A percentile compares a stretch with the other conserved stretches of the same genome.
phyloP scores from a whole-genome alignment of 129 eudicot species.

The Flaveria linearis region DNA sequence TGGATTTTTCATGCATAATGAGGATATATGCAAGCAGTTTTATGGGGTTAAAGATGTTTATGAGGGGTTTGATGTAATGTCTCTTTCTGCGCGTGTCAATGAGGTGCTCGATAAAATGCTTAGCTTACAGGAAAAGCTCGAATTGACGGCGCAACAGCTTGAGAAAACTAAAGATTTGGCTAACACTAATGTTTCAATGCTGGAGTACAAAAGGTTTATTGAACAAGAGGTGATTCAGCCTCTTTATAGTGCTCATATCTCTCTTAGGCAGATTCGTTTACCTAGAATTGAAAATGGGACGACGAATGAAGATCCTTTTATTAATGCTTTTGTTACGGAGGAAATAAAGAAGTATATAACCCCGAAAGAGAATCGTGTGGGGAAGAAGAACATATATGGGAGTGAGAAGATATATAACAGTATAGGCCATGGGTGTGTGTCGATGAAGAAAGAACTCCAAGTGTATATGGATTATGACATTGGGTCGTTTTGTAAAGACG shows the following conservation, averaged over 20 bases:
- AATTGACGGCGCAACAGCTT: slow-evolving; percentile 55
- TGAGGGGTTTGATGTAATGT: slow-evolving; percentile 59
- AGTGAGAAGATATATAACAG: slow-evolving; percentile 64
- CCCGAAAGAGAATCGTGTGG: slow-evolving; percentile 73
- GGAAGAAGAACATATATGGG: slow-evolving; percentile 67
- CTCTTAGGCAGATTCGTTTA: slow-evolving; percentile 82
- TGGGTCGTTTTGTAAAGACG: slow-evolving; percentile 92
- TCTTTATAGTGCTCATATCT: slow-evolving; percentile 78
- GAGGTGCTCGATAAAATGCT: slow-evolving; percentile 84
- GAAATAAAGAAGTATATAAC: slow-evolving; percentile 87
- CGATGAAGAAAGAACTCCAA: slow-evolving; percentile 78
- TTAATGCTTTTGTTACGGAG: slow-evolving; percentile 72
- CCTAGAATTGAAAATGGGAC: slow-evolving; percentile 58
- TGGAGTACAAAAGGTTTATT: slow-evolving; percentile 63
- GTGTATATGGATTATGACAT: slow-evolving; percentile 95
- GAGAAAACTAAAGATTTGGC: slow-evolving; percentile 51
- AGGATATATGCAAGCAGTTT: slow-evolving; percentile 73
- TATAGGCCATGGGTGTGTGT: slow-evolving; percentile 85
- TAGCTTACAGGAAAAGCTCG: slow-evolving; percentile 67
- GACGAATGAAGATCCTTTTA: slow-evolving; percentile 69
- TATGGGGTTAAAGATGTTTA: slow-evolving; percentile 44
- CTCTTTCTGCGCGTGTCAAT: slow-evolving; percentile 54
- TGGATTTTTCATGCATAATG: slow-evolving; percentile 72
- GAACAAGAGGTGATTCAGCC: slow-evolving; percentile 85
- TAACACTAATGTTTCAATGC: slow-evolving; percentile 43